Conservation (phyloP, 352 stramenopile genomes). For the Discostella stelligera region DNA sequence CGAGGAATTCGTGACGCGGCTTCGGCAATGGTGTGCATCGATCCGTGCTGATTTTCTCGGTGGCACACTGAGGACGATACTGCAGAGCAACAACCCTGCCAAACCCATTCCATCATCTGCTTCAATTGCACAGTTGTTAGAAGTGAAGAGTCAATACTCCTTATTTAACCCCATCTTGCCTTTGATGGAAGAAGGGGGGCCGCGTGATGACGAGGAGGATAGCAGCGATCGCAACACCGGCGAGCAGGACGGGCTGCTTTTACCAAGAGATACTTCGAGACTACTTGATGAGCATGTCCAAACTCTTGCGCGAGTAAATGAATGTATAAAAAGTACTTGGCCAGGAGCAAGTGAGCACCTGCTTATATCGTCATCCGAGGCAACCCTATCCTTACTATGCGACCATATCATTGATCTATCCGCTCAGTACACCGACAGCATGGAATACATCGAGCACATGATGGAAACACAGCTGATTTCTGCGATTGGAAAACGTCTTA, state of each 20-base stretch:
- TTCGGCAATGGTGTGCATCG: slow-evolving; percentile 39
- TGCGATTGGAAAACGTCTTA: slow-evolving; percentile 70
- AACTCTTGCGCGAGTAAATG: slow-evolving; percentile 22
- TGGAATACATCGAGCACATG: slow-evolving; percentile 68
- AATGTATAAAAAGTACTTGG: slow-evolving; percentile 7
- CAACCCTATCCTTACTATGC: slow-evolving; percentile 15
- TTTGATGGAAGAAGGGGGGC: slow-evolving; percentile 47
- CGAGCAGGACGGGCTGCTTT: slow-evolving; percentile 13
- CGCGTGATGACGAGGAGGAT: slow-evolving; percentile 10
- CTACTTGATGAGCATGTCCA: slow-evolving; percentile 34
- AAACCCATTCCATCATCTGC: slow-evolving; percentile 10
- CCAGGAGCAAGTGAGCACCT: slow-evolving; percentile 3
- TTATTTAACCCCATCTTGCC: slow-evolving; percentile 74
- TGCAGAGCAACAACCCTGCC: slow-evolving; percentile 48
- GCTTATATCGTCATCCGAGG: slow-evolving; percentile 25
- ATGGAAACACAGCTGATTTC: slow-evolving; percentile 61
- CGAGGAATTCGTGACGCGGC: slow-evolving; percentile 46
- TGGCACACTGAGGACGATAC: slow-evolving; percentile 28
- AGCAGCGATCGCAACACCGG: background rate
- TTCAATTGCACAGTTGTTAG: background rate
- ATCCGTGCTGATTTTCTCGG: slow-evolving; percentile 36
- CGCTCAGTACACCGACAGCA: slow-evolving; percentile 17
- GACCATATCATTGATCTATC: slow-evolving; percentile 26
- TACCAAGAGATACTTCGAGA: slow-evolving; percentile 24
- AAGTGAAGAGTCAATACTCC: slow-evolving; percentile 18